Percentiles rank a stretch among this genome's conserved stretches.
Evolutionary conservation across 768 basidiomycete genomes (phyloP).

Genomic region (Lentinula sp.): DNA sequence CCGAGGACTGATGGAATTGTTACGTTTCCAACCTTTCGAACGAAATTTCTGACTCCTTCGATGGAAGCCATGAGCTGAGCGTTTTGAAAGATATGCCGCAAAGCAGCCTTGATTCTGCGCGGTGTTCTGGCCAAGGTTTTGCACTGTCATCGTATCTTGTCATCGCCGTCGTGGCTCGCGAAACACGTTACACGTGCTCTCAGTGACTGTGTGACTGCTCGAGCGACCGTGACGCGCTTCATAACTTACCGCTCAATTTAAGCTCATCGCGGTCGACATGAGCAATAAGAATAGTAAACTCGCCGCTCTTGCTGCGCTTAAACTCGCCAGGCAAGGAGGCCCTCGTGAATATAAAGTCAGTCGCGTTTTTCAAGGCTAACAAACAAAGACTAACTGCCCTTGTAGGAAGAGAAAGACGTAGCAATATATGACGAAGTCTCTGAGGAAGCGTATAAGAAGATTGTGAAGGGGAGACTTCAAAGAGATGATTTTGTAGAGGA

Average conservation of each 20-base stretch:
- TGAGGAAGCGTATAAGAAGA: conserved; percentile 81
- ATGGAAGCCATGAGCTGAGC: not conserved
- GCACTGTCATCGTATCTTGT: no score
- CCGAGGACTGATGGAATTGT: not conserved
- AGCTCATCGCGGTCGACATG: not conserved
- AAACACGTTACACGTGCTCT: not conserved
- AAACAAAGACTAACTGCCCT: not conserved
- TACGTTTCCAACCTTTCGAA: not conserved
- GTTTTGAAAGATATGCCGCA: not conserved
- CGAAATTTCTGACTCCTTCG: not conserved
- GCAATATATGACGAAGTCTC: conserved; percentile 85
- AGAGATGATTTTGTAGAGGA: conserved; percentile 94
- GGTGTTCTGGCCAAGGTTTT: not conserved
- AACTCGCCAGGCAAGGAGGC: conserved; percentile 54
- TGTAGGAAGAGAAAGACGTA: conserved; percentile 47
- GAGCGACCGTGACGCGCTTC: no score
- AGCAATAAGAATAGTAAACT: conserved; percentile 23
- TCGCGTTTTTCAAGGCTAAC: not conserved
- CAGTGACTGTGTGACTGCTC: not conserved
- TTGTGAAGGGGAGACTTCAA: conserved; percentile 79
- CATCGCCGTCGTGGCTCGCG: no score
- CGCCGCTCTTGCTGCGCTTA: conserved; percentile 55
- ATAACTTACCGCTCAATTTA: not conserved
- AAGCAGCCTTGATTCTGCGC: not conserved
- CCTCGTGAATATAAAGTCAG: conserved; percentile 52